Conservation (phyloP, 2,329 filamentous ascomycete genomes). For the Colletotrichum camelliae region DNA sequence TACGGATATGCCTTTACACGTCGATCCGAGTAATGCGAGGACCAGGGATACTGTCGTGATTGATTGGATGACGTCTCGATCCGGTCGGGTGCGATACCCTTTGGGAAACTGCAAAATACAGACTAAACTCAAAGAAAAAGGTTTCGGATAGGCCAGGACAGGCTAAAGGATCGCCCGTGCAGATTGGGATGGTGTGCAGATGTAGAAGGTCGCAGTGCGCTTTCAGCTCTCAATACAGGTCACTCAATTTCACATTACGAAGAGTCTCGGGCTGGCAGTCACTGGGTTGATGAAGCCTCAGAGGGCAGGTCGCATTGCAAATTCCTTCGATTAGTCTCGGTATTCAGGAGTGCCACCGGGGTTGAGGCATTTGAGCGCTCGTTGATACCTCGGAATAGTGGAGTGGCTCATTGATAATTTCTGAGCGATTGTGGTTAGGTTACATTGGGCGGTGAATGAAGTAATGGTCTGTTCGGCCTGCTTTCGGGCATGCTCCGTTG, state of each 20-base stretch:
- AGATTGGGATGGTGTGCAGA: neutral
- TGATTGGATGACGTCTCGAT: neutral
- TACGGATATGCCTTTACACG: neutral
- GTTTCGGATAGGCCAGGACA: neutral
- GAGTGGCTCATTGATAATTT: neutral
- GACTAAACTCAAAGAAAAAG: neutral
- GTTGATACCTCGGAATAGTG: constrained; percentile 18
- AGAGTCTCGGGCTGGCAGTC: neutral
- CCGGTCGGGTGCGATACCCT: neutral
- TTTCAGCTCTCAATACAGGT: neutral
- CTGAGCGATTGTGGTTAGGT: neutral
- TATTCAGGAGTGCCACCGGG: neutral
- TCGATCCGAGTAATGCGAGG: neutral
- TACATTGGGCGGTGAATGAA: constrained; percentile 1
- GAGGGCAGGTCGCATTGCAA: neutral
- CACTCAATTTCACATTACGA: neutral
- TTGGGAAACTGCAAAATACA: neutral
- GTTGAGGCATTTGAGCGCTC: neutral
- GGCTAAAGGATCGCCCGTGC: neutral
- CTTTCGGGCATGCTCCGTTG: constrained; percentile 11
- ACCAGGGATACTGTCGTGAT: neutral
- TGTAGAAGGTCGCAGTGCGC: neutral
- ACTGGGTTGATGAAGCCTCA: neutral
- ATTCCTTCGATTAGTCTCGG: neutral
- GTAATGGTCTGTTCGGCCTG: neutral